These are phyloP conservation scores for Alloteropsis semialata DNA, from an alignment of 176 grass and related monocot genomes.

Conservation along the genomic window DNA sequence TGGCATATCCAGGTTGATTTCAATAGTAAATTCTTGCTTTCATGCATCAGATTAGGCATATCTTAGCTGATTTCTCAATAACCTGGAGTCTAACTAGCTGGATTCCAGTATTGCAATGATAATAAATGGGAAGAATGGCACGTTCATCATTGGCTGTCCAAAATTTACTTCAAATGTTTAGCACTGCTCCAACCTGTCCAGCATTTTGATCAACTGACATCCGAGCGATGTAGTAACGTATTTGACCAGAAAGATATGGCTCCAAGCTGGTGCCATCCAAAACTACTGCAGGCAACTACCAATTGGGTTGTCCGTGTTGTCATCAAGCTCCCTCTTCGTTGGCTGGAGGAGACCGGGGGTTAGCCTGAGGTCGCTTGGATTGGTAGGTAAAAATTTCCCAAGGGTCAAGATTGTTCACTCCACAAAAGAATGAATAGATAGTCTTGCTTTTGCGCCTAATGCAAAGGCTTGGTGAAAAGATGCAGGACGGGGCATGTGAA, in stretches of 20 bases:
- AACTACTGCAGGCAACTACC: not conserved
- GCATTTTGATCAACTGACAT: not conserved
- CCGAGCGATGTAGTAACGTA: not conserved
- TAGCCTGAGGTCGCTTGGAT: not conserved
- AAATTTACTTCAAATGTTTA: too few species aligned
- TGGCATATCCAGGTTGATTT: not conserved
- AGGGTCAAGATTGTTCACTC: not conserved
- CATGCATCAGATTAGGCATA: too few species aligned
- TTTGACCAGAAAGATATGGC: not conserved
- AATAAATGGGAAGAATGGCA: too few species aligned
- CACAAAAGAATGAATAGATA: not conserved
- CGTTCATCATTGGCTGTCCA: too few species aligned
- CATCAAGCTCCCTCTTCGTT: not conserved
- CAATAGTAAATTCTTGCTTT: too few species aligned
- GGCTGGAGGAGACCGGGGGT: not conserved
- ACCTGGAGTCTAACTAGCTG: too few species aligned
- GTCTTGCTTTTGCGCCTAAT: not conserved
- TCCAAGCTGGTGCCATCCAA: not conserved
- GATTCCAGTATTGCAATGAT: too few species aligned
- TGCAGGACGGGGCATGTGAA: too few species aligned
- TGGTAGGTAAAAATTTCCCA: not conserved
- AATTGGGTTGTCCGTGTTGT: not conserved
- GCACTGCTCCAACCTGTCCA: too few species aligned
- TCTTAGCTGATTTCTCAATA: too few species aligned
- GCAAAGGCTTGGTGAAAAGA: not conserved